These are phyloP conservation scores for Microcyclospora pomicola DNA, from an alignment of 2,329 filamentous ascomycete species.

Conservation along the genomic window DNA sequence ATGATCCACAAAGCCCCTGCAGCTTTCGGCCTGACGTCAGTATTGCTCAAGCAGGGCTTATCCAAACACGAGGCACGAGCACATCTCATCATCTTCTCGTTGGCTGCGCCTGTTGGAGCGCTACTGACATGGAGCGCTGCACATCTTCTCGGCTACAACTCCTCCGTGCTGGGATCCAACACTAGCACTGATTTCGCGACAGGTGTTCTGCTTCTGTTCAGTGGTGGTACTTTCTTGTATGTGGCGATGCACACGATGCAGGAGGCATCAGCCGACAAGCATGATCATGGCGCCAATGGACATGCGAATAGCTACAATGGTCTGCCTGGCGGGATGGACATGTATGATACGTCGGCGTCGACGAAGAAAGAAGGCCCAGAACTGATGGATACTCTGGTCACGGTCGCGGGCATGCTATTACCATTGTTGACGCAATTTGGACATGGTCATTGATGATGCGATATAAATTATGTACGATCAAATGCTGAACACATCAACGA, in stretches of 20 bases:
- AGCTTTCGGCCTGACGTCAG: conserved; percentile 83
- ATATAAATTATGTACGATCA: too few species aligned
- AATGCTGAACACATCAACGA: too few species aligned
- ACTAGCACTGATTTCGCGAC: conserved; percentile 66
- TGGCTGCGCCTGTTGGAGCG: conserved; percentile 79
- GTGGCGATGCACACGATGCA: conserved; percentile 99
- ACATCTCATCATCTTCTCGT: conserved; percentile 79
- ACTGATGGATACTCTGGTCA: conserved; percentile 45
- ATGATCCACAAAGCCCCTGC: conserved; percentile 92
- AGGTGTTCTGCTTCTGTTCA: conserved; percentile 86
- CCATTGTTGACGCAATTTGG: conserved; percentile 67
- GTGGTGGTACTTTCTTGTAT: conserved; percentile 91
- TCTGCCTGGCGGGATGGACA: conserved; percentile 10
- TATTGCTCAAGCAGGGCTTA: conserved; percentile 79
- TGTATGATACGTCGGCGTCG: conserved; percentile 8
- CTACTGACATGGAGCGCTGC: conserved; percentile 71
- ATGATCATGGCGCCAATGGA: conserved; percentile 27
- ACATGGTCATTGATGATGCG: conserved; percentile 44
- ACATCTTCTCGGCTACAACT: conserved; percentile 53
- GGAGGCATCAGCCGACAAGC: conserved; percentile 43
- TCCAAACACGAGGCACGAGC: conserved; percentile 72
- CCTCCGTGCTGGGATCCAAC: conserved; percentile 41
- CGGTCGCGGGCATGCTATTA: conserved; percentile 62
- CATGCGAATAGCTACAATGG: conserved; percentile 17
- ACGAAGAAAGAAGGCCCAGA: neutral